Evolutionary conservation across 2,329 filamentous ascomycete genomes (phyloP).

Genomic region (Colletotrichum zoysiae): DNA sequence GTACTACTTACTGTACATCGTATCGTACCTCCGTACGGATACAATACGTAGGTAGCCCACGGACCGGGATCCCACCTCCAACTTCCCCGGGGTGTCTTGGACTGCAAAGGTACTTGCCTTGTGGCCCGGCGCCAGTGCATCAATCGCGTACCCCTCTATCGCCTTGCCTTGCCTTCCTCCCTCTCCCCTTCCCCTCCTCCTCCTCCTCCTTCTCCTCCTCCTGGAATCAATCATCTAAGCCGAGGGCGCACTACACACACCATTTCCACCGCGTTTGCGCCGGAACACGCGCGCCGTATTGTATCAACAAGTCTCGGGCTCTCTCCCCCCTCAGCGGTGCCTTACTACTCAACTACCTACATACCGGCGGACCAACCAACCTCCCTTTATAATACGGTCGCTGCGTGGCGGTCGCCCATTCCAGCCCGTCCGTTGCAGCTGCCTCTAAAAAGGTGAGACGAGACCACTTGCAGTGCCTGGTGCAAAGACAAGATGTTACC

Average conservation of each 20-base stretch:
- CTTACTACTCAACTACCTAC: neutral
- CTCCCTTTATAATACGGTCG: neutral
- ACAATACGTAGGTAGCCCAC: neutral
- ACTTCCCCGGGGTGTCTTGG: neutral
- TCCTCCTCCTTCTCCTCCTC: neutral
- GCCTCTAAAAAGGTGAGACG: conserved; percentile 42
- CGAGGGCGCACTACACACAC: neutral
- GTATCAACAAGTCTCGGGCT: conserved; percentile 13
- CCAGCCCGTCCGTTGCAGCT: conserved; percentile 38
- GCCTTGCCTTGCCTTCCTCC: no score
- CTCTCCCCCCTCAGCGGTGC: neutral
- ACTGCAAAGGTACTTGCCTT: conserved; percentile 31
- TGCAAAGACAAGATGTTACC: neutral
- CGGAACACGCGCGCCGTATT: conserved; percentile 8
- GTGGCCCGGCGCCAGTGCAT: neutral
- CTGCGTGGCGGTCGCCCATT: conserved; percentile 25
- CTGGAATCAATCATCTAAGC: neutral
- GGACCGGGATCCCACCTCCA: conserved; percentile 36
- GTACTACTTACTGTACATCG: neutral
- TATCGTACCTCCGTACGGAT: no score
- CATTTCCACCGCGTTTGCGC: conserved; percentile 16
- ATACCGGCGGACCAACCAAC: conserved; percentile 1
- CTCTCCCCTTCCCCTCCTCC: neutral
- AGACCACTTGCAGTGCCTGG: conserved; percentile 29
- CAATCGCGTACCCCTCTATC: conserved; percentile 21